Evolutionary conservation across 345 rosid species (phyloP).

Genomic region (Murraya paniculata): DNA sequence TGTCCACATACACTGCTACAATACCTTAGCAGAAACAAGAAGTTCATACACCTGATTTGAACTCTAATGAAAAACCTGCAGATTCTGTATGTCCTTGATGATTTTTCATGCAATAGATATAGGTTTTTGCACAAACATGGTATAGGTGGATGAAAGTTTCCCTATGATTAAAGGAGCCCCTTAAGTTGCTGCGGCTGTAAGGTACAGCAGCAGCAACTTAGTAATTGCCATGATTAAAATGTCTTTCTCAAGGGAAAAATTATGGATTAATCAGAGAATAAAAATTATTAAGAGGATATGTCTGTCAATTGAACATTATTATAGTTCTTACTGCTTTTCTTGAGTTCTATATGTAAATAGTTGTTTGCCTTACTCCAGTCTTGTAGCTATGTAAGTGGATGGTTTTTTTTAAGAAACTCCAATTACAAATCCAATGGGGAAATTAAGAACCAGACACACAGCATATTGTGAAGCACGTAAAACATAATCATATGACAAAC

Average conservation of each 20-base stretch:
- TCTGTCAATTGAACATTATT: neutral
- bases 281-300: neutral
- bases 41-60: neutral
- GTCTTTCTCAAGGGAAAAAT: neutral
- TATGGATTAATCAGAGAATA: neutral
- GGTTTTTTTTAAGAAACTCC: neutral
- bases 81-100: neutral
- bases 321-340: neutral
- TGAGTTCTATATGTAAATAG: neutral
- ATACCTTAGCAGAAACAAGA: neutral
- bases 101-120: neutral
- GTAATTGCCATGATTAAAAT: neutral
- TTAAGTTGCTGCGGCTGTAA: too few relatives aligned
- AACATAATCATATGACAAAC: constrained; percentile 5
- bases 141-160: neutral
- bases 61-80: neutral
- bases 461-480: neutral
- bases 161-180: neutral
- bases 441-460: neutral
- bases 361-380: neutral
- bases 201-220: too few relatives aligned
- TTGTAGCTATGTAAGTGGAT: neutral
- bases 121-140: neutral
- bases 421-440: neutral
- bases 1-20: neutral